Conservation (phyloP, 345 rosid genomes). For the Ricinus communis region DNA sequence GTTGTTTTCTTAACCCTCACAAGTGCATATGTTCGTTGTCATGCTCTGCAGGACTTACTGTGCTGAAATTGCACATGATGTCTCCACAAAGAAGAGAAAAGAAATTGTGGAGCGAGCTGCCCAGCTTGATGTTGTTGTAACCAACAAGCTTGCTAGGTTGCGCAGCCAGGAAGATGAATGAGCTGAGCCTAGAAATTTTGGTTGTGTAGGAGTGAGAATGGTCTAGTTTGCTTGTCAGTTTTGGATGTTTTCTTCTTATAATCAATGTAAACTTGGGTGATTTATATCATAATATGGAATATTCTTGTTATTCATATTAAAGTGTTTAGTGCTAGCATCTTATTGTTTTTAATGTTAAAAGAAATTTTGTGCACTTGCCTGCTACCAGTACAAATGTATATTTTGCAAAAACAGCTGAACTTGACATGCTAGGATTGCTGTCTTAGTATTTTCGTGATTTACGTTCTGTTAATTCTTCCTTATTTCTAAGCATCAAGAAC, state of each 20-base stretch:
- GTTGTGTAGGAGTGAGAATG: not conserved
- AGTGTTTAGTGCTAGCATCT: too few species aligned
- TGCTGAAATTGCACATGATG: slow-evolving; percentile 83
- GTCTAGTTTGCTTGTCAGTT: not conserved
- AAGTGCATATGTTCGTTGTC: not conserved
- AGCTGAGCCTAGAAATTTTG: slow-evolving; percentile 11
- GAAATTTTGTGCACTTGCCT: too few species aligned
- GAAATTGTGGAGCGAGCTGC: slow-evolving; percentile 80
- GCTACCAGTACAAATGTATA: too few species aligned
- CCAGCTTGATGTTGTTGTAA: slow-evolving; percentile 71
- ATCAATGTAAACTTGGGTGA: not conserved
- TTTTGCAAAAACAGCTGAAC: too few species aligned
- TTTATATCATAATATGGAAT: not conserved
- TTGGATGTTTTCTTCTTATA: not conserved
- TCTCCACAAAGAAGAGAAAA: slow-evolving; percentile 81
- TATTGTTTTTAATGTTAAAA: too few species aligned
- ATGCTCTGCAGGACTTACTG: slow-evolving; percentile 56
- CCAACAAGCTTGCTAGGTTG: slow-evolving; percentile 75
- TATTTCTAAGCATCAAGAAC: too few species aligned
- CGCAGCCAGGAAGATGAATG: slow-evolving; percentile 82
- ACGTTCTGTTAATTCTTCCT: too few species aligned
- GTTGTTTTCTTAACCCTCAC: not conserved
- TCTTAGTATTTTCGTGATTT: too few species aligned
- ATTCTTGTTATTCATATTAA: too few species aligned
- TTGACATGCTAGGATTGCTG: too few species aligned